Conservation (phyloP, 768 basidiomycete species). For the Royoungia palumana region DNA sequence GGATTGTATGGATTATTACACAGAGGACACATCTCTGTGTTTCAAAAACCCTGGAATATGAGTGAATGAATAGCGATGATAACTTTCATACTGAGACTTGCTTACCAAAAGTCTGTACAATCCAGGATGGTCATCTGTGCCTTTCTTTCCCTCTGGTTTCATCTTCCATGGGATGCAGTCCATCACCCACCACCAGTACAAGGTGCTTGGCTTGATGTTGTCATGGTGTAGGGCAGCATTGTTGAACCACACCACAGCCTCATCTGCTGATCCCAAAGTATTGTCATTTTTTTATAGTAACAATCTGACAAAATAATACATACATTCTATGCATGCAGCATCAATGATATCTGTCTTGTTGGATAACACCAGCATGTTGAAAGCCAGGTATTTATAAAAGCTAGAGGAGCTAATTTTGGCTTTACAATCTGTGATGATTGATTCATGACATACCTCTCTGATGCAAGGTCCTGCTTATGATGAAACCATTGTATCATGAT, state of each 20-base stretch:
- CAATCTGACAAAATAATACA: too few species aligned
- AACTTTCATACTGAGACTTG: not conserved
- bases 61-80: not conserved
- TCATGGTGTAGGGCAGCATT: not conserved
- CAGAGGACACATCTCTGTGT: not conserved
- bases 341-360: not conserved
- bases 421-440: not conserved
- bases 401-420: not conserved
- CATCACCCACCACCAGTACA: not conserved
- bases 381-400: not conserved
- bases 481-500: constrained; percentile 3
- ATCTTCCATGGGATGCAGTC: not conserved
- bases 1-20: not conserved
- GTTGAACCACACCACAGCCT: not conserved
- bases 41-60: too few species aligned
- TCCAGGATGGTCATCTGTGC: not conserved
- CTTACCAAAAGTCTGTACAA: not conserved
- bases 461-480: not conserved
- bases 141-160: not conserved
- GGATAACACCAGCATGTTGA: not conserved
- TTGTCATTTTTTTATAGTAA: not conserved
- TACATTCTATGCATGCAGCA: not conserved
- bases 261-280: not conserved
- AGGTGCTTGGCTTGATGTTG: not conserved
- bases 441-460: not conserved